Evolutionary conservation across 441 rosid genomes (phyloP), one percentile per base, ranked within the genome.

Genomic region (Cnidoscolus chayamansa): DNA sequence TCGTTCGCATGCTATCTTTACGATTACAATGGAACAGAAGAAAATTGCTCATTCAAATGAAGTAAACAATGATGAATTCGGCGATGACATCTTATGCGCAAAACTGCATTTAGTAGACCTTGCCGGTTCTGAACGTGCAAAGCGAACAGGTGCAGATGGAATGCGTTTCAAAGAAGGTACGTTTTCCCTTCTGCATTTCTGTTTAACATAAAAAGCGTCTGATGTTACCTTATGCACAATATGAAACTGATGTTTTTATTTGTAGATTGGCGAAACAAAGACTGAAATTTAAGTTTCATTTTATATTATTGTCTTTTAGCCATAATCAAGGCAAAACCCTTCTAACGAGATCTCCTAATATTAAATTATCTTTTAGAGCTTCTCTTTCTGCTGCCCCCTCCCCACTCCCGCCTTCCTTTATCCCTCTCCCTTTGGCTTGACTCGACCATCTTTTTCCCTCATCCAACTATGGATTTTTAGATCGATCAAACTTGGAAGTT

Each of bases 1-100:
- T 80, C 99, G 96, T n/a, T 95, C 99, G 3, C 99, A 93, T 85
- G 99, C 98, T 68, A 95, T 95, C 60, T 93, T 95, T 79, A 95
- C 98, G 31, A 93, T 95, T 68, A 84, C 91, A 16, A 67, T 95
- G 86, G 98, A 95, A 80, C 99, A 93, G 82, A 95, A 95, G 91
- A 95, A 84, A 81, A 83, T 55, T 77, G 69, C 81, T 47, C 71
- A 72, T 73, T 58, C 80, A 54, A 72, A 58, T 35, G 85, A 83
- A 58, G 75, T 61, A 54, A 70, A 45, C 40, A 53, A 58, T 78
- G 88, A 86, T 74, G 94, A 93, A 56, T 71, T 75, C 10, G 81
- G 88, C 56, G 96, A 91, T 77, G 98, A 93, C 67, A 93, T 93
- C 61, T 81, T 95, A 57, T 86, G 92, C 76, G 93, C 98, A 47